A percentile compares a stretch with the other conserved stretches of the same genome.
phyloP scores from a whole-genome alignment of 345 rosid species.

The Xanthoceras sorbifolium region DNA sequence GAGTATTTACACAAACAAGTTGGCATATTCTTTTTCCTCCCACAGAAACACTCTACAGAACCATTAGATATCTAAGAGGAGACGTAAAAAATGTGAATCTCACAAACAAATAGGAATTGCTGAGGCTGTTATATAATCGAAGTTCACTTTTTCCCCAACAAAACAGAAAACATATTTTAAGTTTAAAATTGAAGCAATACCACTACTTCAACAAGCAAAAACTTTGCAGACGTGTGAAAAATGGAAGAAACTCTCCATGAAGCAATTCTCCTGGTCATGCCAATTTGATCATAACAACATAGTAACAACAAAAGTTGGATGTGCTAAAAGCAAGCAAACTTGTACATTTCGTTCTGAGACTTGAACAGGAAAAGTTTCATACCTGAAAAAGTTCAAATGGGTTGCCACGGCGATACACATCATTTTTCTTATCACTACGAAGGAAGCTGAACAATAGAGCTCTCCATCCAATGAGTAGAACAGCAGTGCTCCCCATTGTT shows the following conservation, averaged over 20 bases:
- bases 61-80: background rate
- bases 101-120: background rate
- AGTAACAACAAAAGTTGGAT: background rate
- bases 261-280: background rate
- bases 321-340: background rate
- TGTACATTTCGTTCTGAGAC: background rate
- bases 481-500: constrained; percentile 73
- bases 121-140: background rate
- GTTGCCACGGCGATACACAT: constrained; percentile 67
- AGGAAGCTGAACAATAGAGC: constrained; percentile 54
- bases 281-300: background rate
- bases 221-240: background rate
- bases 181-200: background rate
- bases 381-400: constrained; percentile 96
- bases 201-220: background rate
- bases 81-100: background rate
- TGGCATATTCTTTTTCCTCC: background rate
- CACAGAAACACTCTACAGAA: background rate
- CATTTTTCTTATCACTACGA: constrained; percentile 57
- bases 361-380: constrained; percentile 10
- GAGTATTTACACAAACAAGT: background rate
- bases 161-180: background rate
- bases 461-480: constrained; percentile 79
- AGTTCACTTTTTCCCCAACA: background rate
- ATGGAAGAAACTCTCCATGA: background rate